phyloP scores from a whole-genome alignment of 1,284 basidiomycete species.

The Irpex rosettiformis region DNA sequence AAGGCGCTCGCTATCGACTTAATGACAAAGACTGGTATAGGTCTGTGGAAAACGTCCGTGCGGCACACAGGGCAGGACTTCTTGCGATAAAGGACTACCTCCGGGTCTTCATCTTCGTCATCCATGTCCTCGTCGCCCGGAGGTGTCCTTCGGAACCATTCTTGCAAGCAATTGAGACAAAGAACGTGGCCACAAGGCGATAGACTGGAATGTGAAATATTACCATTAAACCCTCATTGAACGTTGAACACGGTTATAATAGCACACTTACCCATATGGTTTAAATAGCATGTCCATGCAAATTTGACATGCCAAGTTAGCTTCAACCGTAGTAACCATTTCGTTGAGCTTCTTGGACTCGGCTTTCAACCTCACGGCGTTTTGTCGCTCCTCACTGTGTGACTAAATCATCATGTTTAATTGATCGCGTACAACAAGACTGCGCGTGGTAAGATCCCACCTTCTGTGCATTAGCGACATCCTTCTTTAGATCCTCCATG shows the following conservation, averaged over 20 bases:
- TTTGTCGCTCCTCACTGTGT: constrained; percentile 44
- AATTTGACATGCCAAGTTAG: constrained; percentile 64
- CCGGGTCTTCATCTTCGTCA: constrained; percentile 42
- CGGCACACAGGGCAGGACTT: constrained; percentile 75
- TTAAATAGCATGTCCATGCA: constrained; percentile 65
- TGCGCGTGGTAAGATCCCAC: constrained; percentile 21
- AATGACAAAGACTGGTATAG: constrained; percentile 64
- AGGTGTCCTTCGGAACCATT: constrained; percentile 72
- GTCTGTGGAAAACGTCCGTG: constrained; percentile 48
- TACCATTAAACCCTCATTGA: neutral
- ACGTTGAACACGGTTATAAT: neutral
- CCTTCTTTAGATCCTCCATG: constrained; percentile 45
- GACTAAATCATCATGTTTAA: constrained; percentile 32
- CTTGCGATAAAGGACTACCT: constrained; percentile 49
- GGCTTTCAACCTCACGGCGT: constrained; percentile 42
- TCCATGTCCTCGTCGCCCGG: constrained; percentile 48
- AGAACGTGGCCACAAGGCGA: constrained; percentile 72
- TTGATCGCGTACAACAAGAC: neutral
- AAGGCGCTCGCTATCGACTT: constrained; percentile 54
- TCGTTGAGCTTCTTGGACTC: constrained; percentile 54
- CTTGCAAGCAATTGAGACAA: constrained; percentile 64
- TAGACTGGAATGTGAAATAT: constrained; percentile 37
- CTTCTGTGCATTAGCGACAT: constrained; percentile 33
- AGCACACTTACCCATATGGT: constrained; percentile 56
- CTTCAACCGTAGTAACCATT: constrained; percentile 54